Base-by-base conservation (phyloP, 2,329 filamentous ascomycete species). In the Botrytis fabae region DNA sequence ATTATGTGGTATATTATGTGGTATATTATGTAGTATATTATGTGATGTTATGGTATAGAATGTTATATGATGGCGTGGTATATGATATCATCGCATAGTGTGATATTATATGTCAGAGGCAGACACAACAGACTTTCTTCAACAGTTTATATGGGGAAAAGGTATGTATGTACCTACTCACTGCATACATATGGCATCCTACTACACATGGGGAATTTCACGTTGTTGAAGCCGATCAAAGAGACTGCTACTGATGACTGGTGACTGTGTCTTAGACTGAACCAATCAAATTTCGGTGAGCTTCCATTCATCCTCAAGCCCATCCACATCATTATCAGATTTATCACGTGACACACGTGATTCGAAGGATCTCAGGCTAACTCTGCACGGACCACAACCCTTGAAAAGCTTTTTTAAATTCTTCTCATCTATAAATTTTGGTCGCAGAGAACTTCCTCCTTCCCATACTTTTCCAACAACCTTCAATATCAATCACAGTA, bases 371-470 rank as follows among this genome's bases (percentile, higher is more conserved):
- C 32, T 65, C 20, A 35, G 16, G 65, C 65, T 69, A 69, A 18
- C 22, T 20, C 5, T 42, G 48, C 65, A 68, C 65, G 18, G 65
- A 57, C 48, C 38, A 32, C 40, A 18, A 42, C 9, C 35, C 35
- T 38, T 68, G 38, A 48, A 54, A 40, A 40, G 46, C 32, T 38
- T 60, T 40, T 35, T 42, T 42, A 28, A n/a, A 14, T 54, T 54
- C 51, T 63, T n/a, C 38, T 28, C 46, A 20, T 42, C 35, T 57
- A 57, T 68, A 69, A 69, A 22, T 57, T 54, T 57, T 54, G 14
- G 20, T 54, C 14, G 4, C 14, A 38, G 16, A 40, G 4, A 22
- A 14, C 22, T 22, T 40, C 28, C 2, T 18, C 20, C 16, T 8
- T 54, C 8, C n/a, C 14, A 54, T 5, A 65, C 62, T n/a, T 65